Evolutionary conservation across 495 filamentous ascomycete genomes (phyloP).

Genomic region (Aspergillus avenaceus): DNA sequence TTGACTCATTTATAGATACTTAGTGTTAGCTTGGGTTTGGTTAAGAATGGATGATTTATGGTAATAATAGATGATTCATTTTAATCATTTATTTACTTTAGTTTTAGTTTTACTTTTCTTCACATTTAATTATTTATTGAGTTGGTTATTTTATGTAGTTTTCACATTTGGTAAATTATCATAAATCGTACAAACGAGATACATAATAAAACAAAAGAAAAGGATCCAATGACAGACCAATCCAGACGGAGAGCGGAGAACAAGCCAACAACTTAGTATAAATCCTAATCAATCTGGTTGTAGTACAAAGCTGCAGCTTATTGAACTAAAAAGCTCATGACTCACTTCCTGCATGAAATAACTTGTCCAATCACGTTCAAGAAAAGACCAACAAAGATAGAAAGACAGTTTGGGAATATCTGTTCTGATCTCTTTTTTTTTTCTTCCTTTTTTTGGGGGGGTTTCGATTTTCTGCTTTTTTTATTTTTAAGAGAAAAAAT

Average conservation of each 20-base stretch:
- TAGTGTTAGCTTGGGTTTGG: too few relatives aligned
- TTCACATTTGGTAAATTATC: too few relatives aligned
- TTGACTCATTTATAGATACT: too few relatives aligned
- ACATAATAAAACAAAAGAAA: neutral
- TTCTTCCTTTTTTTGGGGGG: neutral
- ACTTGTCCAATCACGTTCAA: neutral
- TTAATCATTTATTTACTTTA: too few relatives aligned
- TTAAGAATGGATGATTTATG: too few relatives aligned
- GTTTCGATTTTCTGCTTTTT: neutral
- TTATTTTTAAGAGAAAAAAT: neutral
- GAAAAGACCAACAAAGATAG: neutral
- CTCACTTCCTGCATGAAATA: neutral
- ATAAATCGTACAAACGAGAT: conserved; percentile 5
- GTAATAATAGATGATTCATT: too few relatives aligned
- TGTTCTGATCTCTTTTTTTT: conserved; percentile 1
- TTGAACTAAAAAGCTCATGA: neutral
- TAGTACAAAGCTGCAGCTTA: neutral
- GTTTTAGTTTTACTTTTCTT: too few relatives aligned
- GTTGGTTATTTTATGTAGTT: too few relatives aligned
- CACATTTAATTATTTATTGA: too few relatives aligned
- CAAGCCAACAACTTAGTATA: too few relatives aligned
- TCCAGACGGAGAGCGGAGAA: neutral
- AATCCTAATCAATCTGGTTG: neutral
- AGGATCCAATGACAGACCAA: conserved; percentile 2
- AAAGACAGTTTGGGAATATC: too few relatives aligned